phyloP scores from a whole-genome alignment of 2,329 filamentous ascomycete species.

The Arthrobotrys pseudoclavata region DNA sequence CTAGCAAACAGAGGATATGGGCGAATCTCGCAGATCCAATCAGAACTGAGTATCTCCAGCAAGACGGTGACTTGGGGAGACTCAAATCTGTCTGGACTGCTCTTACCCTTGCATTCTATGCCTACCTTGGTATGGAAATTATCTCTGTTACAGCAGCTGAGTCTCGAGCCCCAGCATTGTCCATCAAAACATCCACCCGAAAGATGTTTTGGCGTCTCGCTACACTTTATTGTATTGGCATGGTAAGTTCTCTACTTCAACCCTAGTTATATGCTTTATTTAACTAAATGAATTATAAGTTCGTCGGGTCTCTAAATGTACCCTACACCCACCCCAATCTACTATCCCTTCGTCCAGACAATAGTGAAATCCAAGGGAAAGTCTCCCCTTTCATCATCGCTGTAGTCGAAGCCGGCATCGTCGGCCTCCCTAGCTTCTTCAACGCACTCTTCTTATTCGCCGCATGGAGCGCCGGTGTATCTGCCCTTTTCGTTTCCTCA shows the following conservation, averaged over 20 bases:
- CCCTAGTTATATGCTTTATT: background rate
- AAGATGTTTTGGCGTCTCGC: conserved; percentile 68
- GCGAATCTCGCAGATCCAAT: conserved; percentile 55
- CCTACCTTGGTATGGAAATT: conserved; percentile 68
- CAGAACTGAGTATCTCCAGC: conserved; percentile 61
- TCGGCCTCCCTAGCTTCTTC: conserved; percentile 67
- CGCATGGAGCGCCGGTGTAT: conserved; percentile 67
- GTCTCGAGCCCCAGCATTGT: conserved; percentile 66
- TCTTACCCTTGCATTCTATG: conserved; percentile 67
- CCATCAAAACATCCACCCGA: conserved; percentile 68
- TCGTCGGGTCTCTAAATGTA: conserved; percentile 68
- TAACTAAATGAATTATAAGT: conserved; percentile 44
- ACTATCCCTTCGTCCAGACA: conserved; percentile 56
- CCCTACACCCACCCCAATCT: conserved; percentile 66
- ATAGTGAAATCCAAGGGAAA: conserved; percentile 58
- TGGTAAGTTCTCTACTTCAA: conserved; percentile 53
- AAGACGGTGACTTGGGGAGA: conserved; percentile 64
- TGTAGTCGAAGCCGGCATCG: conserved; percentile 66
- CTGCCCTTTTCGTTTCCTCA: conserved; percentile 67
- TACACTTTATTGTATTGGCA: conserved; percentile 67
- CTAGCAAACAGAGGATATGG: conserved; percentile 52
- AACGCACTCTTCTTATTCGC: conserved; percentile 69
- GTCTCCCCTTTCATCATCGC: conserved; percentile 66
- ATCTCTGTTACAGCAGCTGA: conserved; percentile 68
- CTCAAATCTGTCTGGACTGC: conserved; percentile 67